phyloP scores from a whole-genome alignment of 805 yeast species.

The Blastobotrys parvus region DNA sequence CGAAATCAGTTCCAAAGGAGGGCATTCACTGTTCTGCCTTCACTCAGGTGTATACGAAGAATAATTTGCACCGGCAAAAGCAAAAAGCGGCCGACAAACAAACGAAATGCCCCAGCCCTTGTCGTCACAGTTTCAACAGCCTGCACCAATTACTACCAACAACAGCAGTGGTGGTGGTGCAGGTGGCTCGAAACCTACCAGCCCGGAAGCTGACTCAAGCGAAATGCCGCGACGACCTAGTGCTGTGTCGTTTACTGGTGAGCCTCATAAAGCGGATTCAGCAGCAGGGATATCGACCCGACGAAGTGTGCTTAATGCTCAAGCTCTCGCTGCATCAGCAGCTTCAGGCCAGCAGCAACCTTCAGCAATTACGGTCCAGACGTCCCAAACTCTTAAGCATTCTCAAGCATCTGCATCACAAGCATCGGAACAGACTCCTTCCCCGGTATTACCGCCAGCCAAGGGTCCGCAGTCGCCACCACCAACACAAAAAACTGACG shows the following conservation, averaged over 20 bases:
- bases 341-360: too few relatives aligned
- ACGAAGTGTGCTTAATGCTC: not conserved
- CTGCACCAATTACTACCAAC: not conserved
- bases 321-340: not conserved
- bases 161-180: too few relatives aligned
- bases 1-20: too few relatives aligned
- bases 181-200: too few relatives aligned
- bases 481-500: not conserved
- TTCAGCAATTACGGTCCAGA: too few relatives aligned
- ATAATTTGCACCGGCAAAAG: too few relatives aligned
- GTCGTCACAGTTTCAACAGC: not conserved
- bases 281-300: slow-evolving; percentile 1
- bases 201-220: not conserved
- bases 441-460: not conserved
- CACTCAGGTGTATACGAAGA: too few relatives aligned
- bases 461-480: not conserved
- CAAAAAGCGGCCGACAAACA: not conserved
- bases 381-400: not conserved
- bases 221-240: slow-evolving; percentile 2
- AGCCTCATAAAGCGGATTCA: not conserved
- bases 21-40: too few relatives aligned
- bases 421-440: not conserved
- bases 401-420: not conserved
- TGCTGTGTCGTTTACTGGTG: slow-evolving; percentile 2
- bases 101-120: not conserved